Percentiles rank a stretch among this genome's conserved stretches.
Evolutionary conservation across 1,284 basidiomycete genomes (phyloP).

Genomic region (Trametes polyzona): DNA sequence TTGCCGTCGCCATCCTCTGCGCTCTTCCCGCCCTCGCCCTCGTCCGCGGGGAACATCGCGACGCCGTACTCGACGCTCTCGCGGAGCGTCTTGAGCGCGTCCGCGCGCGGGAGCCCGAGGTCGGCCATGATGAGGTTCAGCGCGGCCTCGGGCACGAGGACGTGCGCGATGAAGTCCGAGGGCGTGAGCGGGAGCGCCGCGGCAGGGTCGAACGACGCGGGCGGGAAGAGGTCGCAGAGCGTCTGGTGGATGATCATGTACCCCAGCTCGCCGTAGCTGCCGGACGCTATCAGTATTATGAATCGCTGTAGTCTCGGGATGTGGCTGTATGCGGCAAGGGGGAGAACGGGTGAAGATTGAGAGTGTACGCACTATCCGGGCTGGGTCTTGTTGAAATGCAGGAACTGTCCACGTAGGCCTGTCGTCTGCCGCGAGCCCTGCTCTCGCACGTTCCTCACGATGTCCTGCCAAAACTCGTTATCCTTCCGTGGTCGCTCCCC

Average conservation of each 20-base stretch:
- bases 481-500: slow-evolving; percentile 44
- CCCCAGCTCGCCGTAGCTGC: slow-evolving; percentile 80
- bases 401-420: slow-evolving; percentile 72
- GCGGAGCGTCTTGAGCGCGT: slow-evolving; percentile 62
- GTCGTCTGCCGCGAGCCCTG: slow-evolving; percentile 67
- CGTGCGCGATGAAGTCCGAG: slow-evolving; percentile 70
- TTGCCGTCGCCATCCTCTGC: slow-evolving; percentile 13
- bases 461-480: slow-evolving; percentile 71
- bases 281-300: not conserved
- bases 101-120: slow-evolving; percentile 45
- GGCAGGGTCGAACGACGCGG: slow-evolving; percentile 52
- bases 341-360: not conserved
- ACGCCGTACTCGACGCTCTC: slow-evolving; percentile 78
- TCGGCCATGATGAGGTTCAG: slow-evolving; percentile 75
- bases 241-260: slow-evolving; percentile 78
- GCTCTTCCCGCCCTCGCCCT: slow-evolving; percentile 27
- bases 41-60: slow-evolving; percentile 71
- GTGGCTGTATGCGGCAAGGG: slow-evolving; percentile 1
- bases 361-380: slow-evolving; percentile 84
- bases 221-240: slow-evolving; percentile 74
- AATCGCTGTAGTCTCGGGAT: too few species aligned
- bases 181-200: slow-evolving; percentile 64
- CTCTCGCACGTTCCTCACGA: slow-evolving; percentile 60
- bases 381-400: slow-evolving; percentile 75
- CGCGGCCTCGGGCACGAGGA: slow-evolving; percentile 78